These are phyloP conservation scores for Fusarium cicatricum DNA, from an alignment of 2,329 filamentous ascomycete species.

Conservation along the genomic window DNA sequence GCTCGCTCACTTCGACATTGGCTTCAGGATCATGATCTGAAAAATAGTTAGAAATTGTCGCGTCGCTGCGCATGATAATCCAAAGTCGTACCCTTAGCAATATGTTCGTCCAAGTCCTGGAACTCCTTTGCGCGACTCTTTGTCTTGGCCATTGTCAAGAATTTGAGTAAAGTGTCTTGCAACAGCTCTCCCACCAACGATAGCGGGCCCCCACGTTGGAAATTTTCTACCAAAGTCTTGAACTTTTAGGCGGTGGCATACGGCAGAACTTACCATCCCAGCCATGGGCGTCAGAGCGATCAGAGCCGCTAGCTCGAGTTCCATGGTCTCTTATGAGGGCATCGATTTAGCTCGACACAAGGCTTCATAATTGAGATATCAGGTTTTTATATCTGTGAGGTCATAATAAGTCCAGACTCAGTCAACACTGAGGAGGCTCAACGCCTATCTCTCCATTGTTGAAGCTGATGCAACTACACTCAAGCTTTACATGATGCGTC, in stretches of 20 bases:
- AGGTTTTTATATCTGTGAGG: not conserved
- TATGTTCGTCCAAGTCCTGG: constrained; percentile 68
- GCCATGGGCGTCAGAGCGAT: constrained; percentile 4
- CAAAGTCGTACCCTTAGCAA: constrained; percentile 63
- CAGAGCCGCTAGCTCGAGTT: constrained; percentile 20
- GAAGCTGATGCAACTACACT: not conserved
- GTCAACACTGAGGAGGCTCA: too few species aligned
- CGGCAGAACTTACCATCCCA: constrained; percentile 52
- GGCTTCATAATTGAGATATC: not conserved
- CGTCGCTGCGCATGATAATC: not conserved
- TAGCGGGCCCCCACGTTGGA: constrained; percentile 44
- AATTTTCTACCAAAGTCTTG: constrained; percentile 45
- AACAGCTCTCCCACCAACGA: constrained; percentile 20
- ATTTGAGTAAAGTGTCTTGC: constrained; percentile 29
- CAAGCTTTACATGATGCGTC: constrained; percentile 47
- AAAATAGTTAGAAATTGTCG: constrained; percentile 18
- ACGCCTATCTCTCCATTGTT: not conserved
- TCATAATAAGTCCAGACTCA: not conserved
- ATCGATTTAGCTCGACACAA: not conserved
- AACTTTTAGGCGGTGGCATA: constrained; percentile 61
- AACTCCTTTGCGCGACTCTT: constrained; percentile 67
- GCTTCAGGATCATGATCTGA: constrained; percentile 82
- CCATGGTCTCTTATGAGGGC: not conserved
- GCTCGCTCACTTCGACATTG: constrained; percentile 64
- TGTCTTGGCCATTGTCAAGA: constrained; percentile 58